Evolutionary conservation across 805 yeast species (phyloP), one percentile per base, ranked within the genome.

Genomic region (Sugiyamaella smithiae): DNA sequence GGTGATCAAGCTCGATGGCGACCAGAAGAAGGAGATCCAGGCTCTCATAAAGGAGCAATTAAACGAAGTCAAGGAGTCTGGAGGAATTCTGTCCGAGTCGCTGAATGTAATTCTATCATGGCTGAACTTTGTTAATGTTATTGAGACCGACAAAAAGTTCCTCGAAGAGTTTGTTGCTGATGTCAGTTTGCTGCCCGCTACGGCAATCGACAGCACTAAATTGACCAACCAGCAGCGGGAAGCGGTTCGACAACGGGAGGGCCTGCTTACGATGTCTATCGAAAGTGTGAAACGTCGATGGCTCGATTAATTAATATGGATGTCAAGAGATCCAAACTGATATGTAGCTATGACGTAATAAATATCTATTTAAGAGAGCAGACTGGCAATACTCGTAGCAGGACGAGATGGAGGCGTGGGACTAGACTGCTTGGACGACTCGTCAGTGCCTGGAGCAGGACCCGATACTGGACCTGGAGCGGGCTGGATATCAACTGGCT

Each of bases 31-130:
- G 0, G 72, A 73, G 5, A 63, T 85, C 2, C 61, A 76, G 35
- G 67, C 67, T 1, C 58, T 80, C 36, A 66, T 78, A 23, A 49
- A 25, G 26, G 51, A 56, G 46, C 26, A 60, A 52, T 7, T 54
- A 49, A 25, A 57, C 51, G 48, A 48, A 48, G 16, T 55, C 45
- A 20, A 57, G 66, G 66, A 3, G 31, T n/a, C 33, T 4, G 46
- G 46, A 16, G 49, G 48, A 6, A 35, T 45, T n/a, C 9, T 40
- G n/a, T 44, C 55, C 2, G 55, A 51, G 12, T 24, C 45, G 29
- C 41, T 79, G 33, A 70, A 76, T 35, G 67, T 75, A 2, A 62
- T 85, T 6, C 65, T 81, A 35, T 76, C 82, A 3, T 80, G 75
- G 63, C 64, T 84, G 54, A 84, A 84, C 58, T 71, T 85, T 47